A percentile compares a stretch with the other conserved stretches of the same genome.
Conservation (phyloP, 768 basidiomycete genomes). For the Crucibulum laeve region DNA sequence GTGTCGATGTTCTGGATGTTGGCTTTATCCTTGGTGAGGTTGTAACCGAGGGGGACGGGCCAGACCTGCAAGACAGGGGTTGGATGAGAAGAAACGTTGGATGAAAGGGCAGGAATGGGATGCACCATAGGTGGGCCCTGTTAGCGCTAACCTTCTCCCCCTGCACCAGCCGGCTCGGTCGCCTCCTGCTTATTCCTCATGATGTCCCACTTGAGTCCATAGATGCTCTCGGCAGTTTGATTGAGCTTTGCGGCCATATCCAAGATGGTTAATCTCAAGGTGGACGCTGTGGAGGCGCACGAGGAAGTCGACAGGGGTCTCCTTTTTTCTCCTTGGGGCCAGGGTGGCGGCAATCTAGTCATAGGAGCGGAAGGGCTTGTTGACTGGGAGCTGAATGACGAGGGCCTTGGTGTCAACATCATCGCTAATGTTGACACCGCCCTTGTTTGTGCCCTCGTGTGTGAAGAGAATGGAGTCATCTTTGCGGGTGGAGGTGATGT, state of each 20-base stretch:
- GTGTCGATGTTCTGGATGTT: slow-evolving; percentile 98
- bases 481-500: slow-evolving; percentile 92
- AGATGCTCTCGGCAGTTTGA: slow-evolving; percentile 97
- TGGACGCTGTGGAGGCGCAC: slow-evolving; percentile 94
- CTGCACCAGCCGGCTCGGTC: slow-evolving; percentile 34
- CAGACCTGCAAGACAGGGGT: too few species aligned
- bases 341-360: slow-evolving; percentile 71
- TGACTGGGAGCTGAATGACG: slow-evolving; percentile 79
- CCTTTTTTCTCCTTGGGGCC: slow-evolving; percentile 79
- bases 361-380: slow-evolving; percentile 74
- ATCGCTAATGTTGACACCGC: slow-evolving; percentile 98
- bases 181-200: slow-evolving; percentile 45
- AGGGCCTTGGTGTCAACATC: slow-evolving; percentile 97
- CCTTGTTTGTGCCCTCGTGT: too few species aligned
- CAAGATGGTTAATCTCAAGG: slow-evolving; percentile 96
- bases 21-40: slow-evolving; percentile 97
- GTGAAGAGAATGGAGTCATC: slow-evolving; percentile 98
- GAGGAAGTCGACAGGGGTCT: slow-evolving; percentile 92
- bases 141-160: slow-evolving; percentile 70
- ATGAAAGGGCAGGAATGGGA: too few species aligned
- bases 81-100: too few species aligned
- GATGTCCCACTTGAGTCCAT: slow-evolving; percentile 98
- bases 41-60: slow-evolving; percentile 95
- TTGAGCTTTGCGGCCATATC: slow-evolving; percentile 99
- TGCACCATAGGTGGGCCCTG: slow-evolving; percentile 97